These are phyloP conservation scores for Cyberlindnera americana DNA, from an alignment of 805 yeast genomes.

Conservation along the genomic window DNA sequence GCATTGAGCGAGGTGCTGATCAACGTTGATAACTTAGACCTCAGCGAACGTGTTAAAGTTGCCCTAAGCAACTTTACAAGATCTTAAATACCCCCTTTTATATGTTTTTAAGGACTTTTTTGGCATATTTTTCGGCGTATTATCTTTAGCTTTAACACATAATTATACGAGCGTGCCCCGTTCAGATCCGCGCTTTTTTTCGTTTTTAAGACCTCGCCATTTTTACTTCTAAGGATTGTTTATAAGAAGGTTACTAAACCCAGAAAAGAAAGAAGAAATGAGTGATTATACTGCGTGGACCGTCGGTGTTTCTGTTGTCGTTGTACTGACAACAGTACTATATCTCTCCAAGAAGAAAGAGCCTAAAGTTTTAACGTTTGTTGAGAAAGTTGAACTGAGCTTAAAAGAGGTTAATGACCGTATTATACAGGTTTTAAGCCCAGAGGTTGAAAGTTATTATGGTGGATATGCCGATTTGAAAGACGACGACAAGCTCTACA, in stretches of 20 bases:
- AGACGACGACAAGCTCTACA: constrained; percentile 35
- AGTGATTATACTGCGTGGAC: constrained; percentile 5
- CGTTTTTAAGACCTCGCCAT: too few species aligned
- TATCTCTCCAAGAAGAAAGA: background rate
- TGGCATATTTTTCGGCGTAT: too few species aligned
- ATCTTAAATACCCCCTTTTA: background rate
- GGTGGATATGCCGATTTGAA: constrained; percentile 6
- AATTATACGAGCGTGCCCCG: too few species aligned
- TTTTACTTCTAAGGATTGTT: too few species aligned
- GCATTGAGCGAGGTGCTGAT: constrained; percentile 32
- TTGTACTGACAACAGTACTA: constrained; percentile 15
- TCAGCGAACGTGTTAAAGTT: constrained; percentile 44
- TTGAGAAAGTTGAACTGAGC: constrained; percentile 1
- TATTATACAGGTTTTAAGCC: constrained; percentile 5
- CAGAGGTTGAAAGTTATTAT: constrained; percentile 8
- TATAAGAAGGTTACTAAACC: too few species aligned
- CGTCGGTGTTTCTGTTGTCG: constrained; percentile 12
- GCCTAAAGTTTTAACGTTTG: constrained; percentile 4
- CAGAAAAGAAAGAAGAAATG: constrained; percentile 2
- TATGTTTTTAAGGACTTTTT: too few species aligned
- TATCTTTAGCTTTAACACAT: too few species aligned
- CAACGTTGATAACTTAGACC: constrained; percentile 34
- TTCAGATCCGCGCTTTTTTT: background rate
- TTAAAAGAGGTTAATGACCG: constrained; percentile 1
- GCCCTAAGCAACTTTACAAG: constrained; percentile 42